Evolutionary conservation across 73 alveolate genomes (phyloP).

Genomic region (Stentor roeselii): DNA sequence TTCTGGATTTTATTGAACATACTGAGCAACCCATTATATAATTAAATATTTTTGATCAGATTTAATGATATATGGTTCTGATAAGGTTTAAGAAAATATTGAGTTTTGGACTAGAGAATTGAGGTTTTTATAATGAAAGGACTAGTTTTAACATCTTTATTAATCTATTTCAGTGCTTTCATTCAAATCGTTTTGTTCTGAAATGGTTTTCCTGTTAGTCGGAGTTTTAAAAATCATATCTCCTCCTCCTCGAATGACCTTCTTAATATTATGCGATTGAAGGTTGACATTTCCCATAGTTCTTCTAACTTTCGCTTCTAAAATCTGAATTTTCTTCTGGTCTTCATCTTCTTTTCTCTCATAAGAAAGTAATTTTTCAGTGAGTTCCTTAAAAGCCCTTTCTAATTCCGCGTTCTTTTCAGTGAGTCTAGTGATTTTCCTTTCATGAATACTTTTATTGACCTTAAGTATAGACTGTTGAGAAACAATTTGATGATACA

Average conservation of each 20-base stretch:
- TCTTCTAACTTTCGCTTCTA: neutral
- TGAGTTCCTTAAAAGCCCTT: neutral
- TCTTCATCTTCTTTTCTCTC: neutral
- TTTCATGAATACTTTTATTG: slow-evolving; percentile 60
- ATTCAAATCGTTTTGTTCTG: too few species aligned
- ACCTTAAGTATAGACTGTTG: slow-evolving; percentile 57
- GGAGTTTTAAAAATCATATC: neutral
- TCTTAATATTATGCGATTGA: neutral
- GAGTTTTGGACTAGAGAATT: too few species aligned
- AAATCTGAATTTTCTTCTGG: neutral
- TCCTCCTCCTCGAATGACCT: neutral
- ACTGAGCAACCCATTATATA: too few species aligned
- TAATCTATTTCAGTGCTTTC: too few species aligned
- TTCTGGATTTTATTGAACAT: too few species aligned
- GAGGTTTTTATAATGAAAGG: too few species aligned
- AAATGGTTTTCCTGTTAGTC: neutral
- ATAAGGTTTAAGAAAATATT: too few species aligned
- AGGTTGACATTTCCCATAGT: neutral
- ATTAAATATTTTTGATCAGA: too few species aligned
- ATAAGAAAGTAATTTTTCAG: neutral
- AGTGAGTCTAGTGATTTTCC: slow-evolving; percentile 58
- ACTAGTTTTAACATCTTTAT: too few species aligned
- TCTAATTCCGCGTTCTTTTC: slow-evolving; percentile 45
- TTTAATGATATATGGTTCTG: too few species aligned
- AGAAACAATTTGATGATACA: slow-evolving; percentile 72